phyloP scores from a whole-genome alignment of 2,329 filamentous ascomycete species.

The Drechslerella coelobrocha region DNA sequence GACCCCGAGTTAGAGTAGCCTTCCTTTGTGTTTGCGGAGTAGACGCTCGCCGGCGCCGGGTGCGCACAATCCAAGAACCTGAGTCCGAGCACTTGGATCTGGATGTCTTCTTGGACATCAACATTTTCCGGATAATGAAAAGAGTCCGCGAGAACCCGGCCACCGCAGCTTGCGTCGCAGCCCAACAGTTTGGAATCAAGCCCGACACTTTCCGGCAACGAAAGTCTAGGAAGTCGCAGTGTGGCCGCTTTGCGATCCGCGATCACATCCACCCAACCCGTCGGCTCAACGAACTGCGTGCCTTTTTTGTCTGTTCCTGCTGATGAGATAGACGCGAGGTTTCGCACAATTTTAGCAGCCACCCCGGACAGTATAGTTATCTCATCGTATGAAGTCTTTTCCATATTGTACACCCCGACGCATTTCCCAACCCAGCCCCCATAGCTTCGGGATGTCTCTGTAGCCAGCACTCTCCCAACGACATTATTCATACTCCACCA shows the following conservation, averaged over 20 bases:
- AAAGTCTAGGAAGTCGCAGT: slow-evolving; percentile 64
- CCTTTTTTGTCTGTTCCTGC: neutral
- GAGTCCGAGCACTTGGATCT: slow-evolving; percentile 42
- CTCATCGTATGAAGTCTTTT: slow-evolving; percentile 61
- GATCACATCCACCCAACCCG: slow-evolving; percentile 45
- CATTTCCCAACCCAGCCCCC: slow-evolving; percentile 71
- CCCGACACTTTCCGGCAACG: slow-evolving; percentile 68
- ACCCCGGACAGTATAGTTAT: slow-evolving; percentile 65
- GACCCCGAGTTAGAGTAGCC: slow-evolving; percentile 60
- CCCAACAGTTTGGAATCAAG: slow-evolving; percentile 68
- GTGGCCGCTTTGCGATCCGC: slow-evolving; percentile 59
- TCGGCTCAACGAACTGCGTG: slow-evolving; percentile 17
- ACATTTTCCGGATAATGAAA: slow-evolving; percentile 69
- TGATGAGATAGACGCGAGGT: neutral
- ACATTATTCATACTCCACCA: slow-evolving; percentile 74
- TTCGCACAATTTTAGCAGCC: slow-evolving; percentile 51
- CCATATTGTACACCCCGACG: slow-evolving; percentile 65
- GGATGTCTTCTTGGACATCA: slow-evolving; percentile 61
- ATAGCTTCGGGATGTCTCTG: slow-evolving; percentile 66
- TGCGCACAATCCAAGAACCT: slow-evolving; percentile 60
- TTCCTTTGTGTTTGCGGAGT: slow-evolving; percentile 14
- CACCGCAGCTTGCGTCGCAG: slow-evolving; percentile 61
- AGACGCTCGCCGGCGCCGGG: neutral
- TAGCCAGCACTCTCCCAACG: slow-evolving; percentile 70
- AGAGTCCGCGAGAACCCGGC: slow-evolving; percentile 67